These are phyloP conservation scores for Exobasidium rhododendri DNA, from an alignment of 1,284 basidiomycete genomes.

Conservation along the genomic window DNA sequence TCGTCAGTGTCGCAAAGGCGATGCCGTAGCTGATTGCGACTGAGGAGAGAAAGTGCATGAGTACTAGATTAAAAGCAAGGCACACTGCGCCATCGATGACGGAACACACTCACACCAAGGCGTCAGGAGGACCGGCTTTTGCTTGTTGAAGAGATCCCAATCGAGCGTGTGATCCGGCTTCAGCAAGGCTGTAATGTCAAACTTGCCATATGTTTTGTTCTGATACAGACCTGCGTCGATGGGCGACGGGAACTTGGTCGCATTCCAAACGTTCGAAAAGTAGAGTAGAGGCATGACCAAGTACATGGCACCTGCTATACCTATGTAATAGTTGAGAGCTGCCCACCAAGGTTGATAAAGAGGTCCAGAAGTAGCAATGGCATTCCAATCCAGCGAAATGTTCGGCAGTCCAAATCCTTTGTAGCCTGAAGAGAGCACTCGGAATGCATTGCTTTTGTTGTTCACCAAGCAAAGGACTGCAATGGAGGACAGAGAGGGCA, in stretches of 20 bases:
- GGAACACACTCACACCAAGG: constrained; percentile 56
- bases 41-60: constrained; percentile 3
- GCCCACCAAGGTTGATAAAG: constrained; percentile 59
- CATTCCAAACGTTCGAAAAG: constrained; percentile 58
- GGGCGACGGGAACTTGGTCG: constrained; percentile 52
- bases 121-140: constrained; percentile 58
- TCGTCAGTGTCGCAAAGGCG: constrained; percentile 59
- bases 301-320: constrained; percentile 57
- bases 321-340: constrained; percentile 53
- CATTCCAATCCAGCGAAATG: constrained; percentile 60
- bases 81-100: neutral
- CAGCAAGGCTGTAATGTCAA: constrained; percentile 41
- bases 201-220: constrained; percentile 37
- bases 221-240: constrained; percentile 57
- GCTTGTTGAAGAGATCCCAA: constrained; percentile 53
- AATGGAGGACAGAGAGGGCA: constrained; percentile 59
- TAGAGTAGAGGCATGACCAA: constrained; percentile 58
- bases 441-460: constrained; percentile 56
- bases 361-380: constrained; percentile 57
- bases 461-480: constrained; percentile 59
- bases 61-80: neutral
- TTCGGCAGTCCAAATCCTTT: constrained; percentile 59
- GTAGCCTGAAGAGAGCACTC: constrained; percentile 59
- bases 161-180: constrained; percentile 57
- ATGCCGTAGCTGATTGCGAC: constrained; percentile 56